Evolutionary conservation across 2,329 filamentous ascomycete genomes (phyloP).

Genomic region (Ophiostoma quercus): DNA sequence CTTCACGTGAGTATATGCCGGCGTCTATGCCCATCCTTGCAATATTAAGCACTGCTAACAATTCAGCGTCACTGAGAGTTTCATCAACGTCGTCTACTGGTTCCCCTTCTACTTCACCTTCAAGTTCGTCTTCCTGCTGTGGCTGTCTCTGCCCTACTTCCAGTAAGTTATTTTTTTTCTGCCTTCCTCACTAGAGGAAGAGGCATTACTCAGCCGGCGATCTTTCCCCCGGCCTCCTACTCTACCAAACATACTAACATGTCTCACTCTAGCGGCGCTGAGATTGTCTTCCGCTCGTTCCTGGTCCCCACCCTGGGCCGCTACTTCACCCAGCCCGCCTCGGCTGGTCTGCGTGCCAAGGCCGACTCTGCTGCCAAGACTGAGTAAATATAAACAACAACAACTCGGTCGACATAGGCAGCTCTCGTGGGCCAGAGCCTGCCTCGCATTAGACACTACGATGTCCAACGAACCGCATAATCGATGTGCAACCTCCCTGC

Average conservation of each 20-base stretch:
- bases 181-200: neutral
- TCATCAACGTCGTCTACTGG: conserved; percentile 83
- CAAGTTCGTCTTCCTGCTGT: conserved; percentile 96
- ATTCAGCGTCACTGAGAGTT: conserved; percentile 67
- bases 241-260: conserved; percentile 10
- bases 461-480: neutral
- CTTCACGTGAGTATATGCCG: conserved; percentile 54
- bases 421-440: conserved; percentile 14
- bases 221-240: neutral
- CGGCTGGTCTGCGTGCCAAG: conserved; percentile 83
- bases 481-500: neutral
- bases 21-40: too few relatives aligned
- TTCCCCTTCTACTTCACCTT: conserved; percentile 99
- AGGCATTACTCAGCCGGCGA: neutral
- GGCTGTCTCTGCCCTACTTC: conserved; percentile 94
- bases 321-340: conserved; percentile 70
- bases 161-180: conserved; percentile 56
- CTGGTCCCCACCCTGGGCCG: conserved; percentile 84
- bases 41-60: conserved; percentile 20
- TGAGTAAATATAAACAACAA: conserved; percentile 50
- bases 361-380: conserved; percentile 70
- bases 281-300: conserved; percentile 95
- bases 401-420: conserved; percentile 10
- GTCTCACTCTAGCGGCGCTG: conserved; percentile 66
- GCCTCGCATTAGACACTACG: neutral